phyloP scores from a whole-genome alignment of 306 rosid genomes.

The Acacia confusa region DNA sequence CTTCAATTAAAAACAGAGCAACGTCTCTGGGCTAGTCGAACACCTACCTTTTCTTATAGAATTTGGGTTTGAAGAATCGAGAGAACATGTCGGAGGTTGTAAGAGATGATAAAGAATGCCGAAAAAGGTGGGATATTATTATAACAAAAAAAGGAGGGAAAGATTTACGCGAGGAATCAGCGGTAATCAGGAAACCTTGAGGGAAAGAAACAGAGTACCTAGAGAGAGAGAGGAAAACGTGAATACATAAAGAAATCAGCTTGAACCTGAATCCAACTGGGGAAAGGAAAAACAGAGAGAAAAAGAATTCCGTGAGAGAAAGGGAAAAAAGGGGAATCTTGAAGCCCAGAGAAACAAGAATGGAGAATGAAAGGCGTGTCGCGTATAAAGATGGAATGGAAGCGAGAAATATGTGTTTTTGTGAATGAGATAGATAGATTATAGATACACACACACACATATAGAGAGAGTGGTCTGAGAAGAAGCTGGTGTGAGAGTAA shows the following conservation, averaged over 20 bases:
- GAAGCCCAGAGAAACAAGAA: not conserved
- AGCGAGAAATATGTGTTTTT: not conserved
- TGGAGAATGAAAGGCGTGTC: too few species aligned
- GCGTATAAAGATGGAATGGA: not conserved
- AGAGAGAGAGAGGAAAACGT: not conserved
- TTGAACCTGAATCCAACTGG: not conserved
- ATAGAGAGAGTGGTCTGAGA: not conserved
- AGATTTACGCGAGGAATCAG: slow-evolving; percentile 51
- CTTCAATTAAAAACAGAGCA: not conserved
- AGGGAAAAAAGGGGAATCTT: slow-evolving; percentile 16
- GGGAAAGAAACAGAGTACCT: slow-evolving; percentile 45
- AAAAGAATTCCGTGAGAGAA: not conserved
- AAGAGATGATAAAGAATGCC: not conserved
- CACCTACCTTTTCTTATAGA: slow-evolving; percentile 61
- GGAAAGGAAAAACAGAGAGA: not conserved
- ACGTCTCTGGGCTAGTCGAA: not conserved
- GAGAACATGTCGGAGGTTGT: slow-evolving; percentile 45
- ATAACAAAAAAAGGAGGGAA: not conserved
- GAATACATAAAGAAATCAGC: not conserved
- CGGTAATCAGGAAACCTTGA: slow-evolving; percentile 40
- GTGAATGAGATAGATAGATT: not conserved
- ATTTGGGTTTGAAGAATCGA: slow-evolving; percentile 58
- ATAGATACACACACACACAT: too few species aligned
- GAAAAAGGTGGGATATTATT: slow-evolving; percentile 22
- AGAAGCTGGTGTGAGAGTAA: not conserved